A percentile compares a stretch with the other conserved stretches of the same genome.
Conservation (phyloP, 192 early-diverging fungal genomes). For the Linnemannia schmuckeri region DNA sequence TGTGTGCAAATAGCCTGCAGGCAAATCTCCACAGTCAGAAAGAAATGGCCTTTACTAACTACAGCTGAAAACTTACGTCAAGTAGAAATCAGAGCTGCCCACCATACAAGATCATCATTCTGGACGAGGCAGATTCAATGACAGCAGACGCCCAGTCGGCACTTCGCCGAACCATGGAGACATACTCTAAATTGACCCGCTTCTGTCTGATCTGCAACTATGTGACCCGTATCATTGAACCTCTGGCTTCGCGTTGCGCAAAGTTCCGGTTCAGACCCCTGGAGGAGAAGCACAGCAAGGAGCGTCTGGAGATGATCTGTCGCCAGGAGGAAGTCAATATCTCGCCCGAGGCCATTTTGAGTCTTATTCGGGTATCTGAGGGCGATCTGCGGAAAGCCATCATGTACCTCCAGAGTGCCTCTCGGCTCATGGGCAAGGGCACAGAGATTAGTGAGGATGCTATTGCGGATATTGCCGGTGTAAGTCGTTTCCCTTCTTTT, state of each 20-base stretch:
- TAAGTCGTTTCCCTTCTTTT: conserved; percentile 38
- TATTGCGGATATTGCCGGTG: conserved; percentile 87
- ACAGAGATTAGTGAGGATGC: conserved; percentile 63
- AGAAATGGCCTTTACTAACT: background rate
- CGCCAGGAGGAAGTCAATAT: conserved; percentile 74
- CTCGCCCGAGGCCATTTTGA: conserved; percentile 60
- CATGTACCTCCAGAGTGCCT: conserved; percentile 91
- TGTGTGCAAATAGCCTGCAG: background rate
- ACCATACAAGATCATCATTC: conserved; percentile 95
- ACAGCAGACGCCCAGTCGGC: conserved; percentile 95
- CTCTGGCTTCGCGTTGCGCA: conserved; percentile 92
- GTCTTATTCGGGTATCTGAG: conserved; percentile 74
- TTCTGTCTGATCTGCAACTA: conserved; percentile 98
- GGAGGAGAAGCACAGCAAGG: conserved; percentile 68
- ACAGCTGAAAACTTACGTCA: conserved; percentile 33
- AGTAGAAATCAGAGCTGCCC: conserved; percentile 65
- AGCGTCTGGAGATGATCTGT: conserved; percentile 77
- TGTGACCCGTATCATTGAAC: conserved; percentile 92
- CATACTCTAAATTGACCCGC: conserved; percentile 90
- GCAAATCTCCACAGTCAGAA: background rate
- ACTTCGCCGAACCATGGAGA: conserved; percentile 94
- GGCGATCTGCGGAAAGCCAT: conserved; percentile 95
- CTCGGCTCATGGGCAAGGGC: conserved; percentile 65
- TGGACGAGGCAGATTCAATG: conserved; percentile 99
- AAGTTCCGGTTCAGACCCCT: conserved; percentile 96